Conservation (phyloP, 2,329 filamentous ascomycete species). For the Septoria petroselini region DNA sequence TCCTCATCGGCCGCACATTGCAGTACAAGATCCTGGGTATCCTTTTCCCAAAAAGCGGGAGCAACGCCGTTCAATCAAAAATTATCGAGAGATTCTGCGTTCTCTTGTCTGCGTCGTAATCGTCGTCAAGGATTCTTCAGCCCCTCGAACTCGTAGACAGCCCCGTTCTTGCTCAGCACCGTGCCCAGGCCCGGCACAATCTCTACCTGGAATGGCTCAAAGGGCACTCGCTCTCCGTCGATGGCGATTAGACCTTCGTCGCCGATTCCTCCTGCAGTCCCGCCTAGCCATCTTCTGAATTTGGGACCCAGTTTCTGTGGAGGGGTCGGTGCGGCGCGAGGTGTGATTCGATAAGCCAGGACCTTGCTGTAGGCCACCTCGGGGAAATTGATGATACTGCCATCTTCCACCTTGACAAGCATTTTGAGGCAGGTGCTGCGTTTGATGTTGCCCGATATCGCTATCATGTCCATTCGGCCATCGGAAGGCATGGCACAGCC, state of each 20-base stretch:
- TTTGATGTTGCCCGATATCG: constrained; percentile 71
- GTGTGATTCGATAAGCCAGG: constrained; percentile 79
- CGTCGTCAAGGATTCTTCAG: constrained; percentile 23
- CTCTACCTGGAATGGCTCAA: constrained; percentile 87
- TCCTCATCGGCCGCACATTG: no score
- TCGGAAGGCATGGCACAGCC: constrained; percentile 76
- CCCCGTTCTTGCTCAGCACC: constrained; percentile 72
- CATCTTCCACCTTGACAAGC: constrained; percentile 67
- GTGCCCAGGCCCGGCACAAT: constrained; percentile 78
- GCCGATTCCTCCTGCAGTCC: constrained; percentile 44
- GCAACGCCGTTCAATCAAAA: no score
- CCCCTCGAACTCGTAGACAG: constrained; percentile 63
- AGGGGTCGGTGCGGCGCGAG: constrained; percentile 38
- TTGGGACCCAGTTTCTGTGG: constrained; percentile 23
- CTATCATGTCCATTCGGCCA: constrained; percentile 80
- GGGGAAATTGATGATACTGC: constrained; percentile 74
- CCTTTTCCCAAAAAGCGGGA: neutral
- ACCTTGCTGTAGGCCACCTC: constrained; percentile 81
- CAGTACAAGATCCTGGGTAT: neutral
- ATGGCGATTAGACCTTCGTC: constrained; percentile 84
- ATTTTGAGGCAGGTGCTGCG: constrained; percentile 65
- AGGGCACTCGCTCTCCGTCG: constrained; percentile 84
- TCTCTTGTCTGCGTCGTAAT: neutral
- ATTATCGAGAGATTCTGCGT: neutral
- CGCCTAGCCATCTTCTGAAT: constrained; percentile 31